A percentile compares a stretch with the other conserved stretches of the same genome.
These are phyloP conservation scores for Ogataea pilisensis DNA, from an alignment of 805 yeast genomes.

Conservation along the genomic window DNA sequence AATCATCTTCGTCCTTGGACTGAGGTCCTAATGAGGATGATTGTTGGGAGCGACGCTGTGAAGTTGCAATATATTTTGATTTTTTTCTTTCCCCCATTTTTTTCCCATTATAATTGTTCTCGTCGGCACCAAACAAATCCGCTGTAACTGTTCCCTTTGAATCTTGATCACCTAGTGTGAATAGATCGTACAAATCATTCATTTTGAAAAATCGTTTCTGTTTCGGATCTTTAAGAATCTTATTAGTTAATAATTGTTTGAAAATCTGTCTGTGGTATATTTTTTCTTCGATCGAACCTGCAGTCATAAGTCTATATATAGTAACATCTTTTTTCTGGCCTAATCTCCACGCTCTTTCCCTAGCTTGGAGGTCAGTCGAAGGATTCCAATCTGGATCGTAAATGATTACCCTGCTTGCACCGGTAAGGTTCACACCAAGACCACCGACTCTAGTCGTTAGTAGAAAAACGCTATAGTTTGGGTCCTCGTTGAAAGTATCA, in stretches of 20 bases:
- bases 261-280: slow-evolving; percentile 95
- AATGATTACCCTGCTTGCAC: slow-evolving; percentile 91
- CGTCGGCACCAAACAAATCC: slow-evolving; percentile 51
- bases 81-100: slow-evolving; percentile 35
- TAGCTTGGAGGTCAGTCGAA: slow-evolving; percentile 92
- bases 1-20: slow-evolving; percentile 66
- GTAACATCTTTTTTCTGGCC: slow-evolving; percentile 93
- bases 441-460: slow-evolving; percentile 97
- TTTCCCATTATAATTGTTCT: slow-evolving; percentile 33
- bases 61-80: slow-evolving; percentile 25
- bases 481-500: slow-evolving; percentile 69
- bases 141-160: slow-evolving; percentile 68
- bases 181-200: slow-evolving; percentile 87
- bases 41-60: slow-evolving; percentile 7
- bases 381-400: slow-evolving; percentile 99
- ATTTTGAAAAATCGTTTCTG: slow-evolving; percentile 89
- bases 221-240: slow-evolving; percentile 91
- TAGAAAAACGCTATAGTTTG: slow-evolving; percentile 58
- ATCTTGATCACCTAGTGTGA: slow-evolving; percentile 73
- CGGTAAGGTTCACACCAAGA: slow-evolving; percentile 87
- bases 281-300: slow-evolving; percentile 95
- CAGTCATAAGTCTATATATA: slow-evolving; percentile 85
- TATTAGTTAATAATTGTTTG: slow-evolving; percentile 90
- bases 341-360: slow-evolving; percentile 95
- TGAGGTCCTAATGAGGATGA: slow-evolving; percentile 14